phyloP scores from a whole-genome alignment of 169 alveolate genomes.

The Condylostoma magnum region DNA sequence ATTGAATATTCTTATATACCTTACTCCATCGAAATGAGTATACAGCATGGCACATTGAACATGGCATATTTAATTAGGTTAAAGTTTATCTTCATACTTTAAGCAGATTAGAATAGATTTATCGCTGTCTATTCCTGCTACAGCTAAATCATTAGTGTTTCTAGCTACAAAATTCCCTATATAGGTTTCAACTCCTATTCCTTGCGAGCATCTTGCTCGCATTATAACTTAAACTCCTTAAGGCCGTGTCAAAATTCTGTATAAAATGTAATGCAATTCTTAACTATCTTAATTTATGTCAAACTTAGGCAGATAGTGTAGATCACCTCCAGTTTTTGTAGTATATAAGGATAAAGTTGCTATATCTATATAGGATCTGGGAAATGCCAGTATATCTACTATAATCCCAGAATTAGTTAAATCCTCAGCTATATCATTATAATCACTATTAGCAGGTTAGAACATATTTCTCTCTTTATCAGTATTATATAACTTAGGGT shows the following conservation, averaged over 20 bases:
- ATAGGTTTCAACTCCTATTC: conserved; percentile 38
- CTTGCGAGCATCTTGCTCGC: conserved; percentile 37
- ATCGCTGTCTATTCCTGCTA: conserved; percentile 49
- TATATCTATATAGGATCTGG: conserved; percentile 15
- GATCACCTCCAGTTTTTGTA: conserved; percentile 45
- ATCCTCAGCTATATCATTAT: conserved; percentile 36
- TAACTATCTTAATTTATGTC: conserved; percentile 32
- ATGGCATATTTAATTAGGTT: conserved; percentile 3
- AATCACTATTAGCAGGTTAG: conserved; percentile 31
- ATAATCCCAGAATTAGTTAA: conserved; percentile 11
- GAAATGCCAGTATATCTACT: conserved; percentile 38
- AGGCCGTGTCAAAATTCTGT: conserved; percentile 62
- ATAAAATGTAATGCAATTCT: conserved; percentile 59
- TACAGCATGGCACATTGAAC: conserved; percentile 53
- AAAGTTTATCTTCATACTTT: conserved; percentile 27
- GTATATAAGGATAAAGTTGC: conserved; percentile 20
- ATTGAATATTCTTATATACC: conserved; percentile 47
- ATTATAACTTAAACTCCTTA: conserved; percentile 21
- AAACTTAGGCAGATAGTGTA: conserved; percentile 16
- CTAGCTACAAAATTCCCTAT: conserved; percentile 31
- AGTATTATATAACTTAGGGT: conserved; percentile 41
- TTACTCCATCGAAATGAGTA: conserved; percentile 36
- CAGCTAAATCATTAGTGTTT: conserved; percentile 33
- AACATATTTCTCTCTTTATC: conserved; percentile 55
- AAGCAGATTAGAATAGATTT: conserved; percentile 37